Evolutionary conservation across 2,329 filamentous ascomycete species (phyloP).

Genomic region (Xylariaceae sp.): DNA sequence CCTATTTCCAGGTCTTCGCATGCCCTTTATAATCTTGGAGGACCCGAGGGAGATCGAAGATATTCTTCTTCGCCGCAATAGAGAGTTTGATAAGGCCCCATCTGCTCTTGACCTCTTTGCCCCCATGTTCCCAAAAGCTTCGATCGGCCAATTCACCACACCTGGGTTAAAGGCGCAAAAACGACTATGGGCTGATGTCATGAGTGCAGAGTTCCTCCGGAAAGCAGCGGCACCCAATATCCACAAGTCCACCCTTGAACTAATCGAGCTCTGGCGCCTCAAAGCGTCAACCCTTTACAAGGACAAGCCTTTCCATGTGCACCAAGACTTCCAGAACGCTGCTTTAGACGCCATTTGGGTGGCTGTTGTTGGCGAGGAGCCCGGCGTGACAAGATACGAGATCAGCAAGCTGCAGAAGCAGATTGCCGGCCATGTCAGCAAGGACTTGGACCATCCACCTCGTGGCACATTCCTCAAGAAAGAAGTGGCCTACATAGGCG

Average conservation of each 20-base stretch:
- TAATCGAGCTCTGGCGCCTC: conserved; percentile 22
- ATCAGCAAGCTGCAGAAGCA: conserved; percentile 12
- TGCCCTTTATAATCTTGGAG: conserved; percentile 12
- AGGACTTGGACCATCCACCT: conserved; percentile 6
- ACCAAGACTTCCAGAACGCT: conserved; percentile 26
- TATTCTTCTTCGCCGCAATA: conserved; percentile 13
- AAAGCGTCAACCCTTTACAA: conserved; percentile 10
- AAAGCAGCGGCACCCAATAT: conserved; percentile 22
- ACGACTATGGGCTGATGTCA: conserved; percentile 21
- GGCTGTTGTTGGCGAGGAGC: conserved; percentile 26
- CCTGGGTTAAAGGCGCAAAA: conserved; percentile 21
- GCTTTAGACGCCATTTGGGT: conserved; percentile 33
- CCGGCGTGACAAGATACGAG: conserved; percentile 20
- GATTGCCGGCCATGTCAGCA: neutral
- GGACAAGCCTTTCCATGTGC: conserved; percentile 23
- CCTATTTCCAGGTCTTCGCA: conserved; percentile 10
- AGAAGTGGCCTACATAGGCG: conserved; percentile 13
- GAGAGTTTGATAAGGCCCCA: conserved; percentile 23
- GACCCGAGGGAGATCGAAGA: conserved; percentile 15
- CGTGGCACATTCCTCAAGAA: conserved; percentile 11
- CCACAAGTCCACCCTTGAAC: conserved; percentile 11
- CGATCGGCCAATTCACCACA: conserved; percentile 20
- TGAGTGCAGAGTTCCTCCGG: conserved; percentile 23
- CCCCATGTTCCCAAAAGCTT: conserved; percentile 19
- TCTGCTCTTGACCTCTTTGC: conserved; percentile 15